Evolutionary conservation across 768 basidiomycete species (phyloP), one percentile per base, ranked within the genome.

Genomic region (Auricularia auricula-judae): DNA sequence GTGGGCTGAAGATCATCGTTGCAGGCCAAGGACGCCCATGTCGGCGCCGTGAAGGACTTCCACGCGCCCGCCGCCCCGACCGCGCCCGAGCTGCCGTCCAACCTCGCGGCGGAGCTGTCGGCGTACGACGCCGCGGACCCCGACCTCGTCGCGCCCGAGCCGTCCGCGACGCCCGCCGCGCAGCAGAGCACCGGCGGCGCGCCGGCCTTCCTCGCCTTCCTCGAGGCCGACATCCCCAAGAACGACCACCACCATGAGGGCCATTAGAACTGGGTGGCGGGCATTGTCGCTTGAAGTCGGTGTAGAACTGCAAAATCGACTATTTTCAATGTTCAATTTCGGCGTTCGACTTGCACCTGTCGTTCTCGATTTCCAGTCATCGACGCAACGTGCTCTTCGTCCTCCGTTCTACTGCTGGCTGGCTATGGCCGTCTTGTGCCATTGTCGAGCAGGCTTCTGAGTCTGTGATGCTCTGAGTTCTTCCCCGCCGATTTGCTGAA

Each of bases 11-110:
- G 29, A 29, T 29, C 29, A 29, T 29, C 29, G 29, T 29, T 29
- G 62, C 70, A 98, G 95, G 84, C 88, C 67, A 86, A 91, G 76
- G 91, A 97, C 74, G 93, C 93, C 63, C 91, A 93, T 74, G 85
- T 93, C 70, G 91, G 91, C 64, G 79, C 75, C 65, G 94, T 98
- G 66, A 97, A 96, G 78, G 72, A 83, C 62, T 96, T 88, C 82
- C 74, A 85, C 36, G 75, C 85, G 33, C 96, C 96, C 1, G 74
- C 86, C 16, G 72, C 84, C 33, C 97, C 96, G 62, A 80, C 85
- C 65, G 75, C 85, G 2, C 95, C 96, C 11, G 74, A 81, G 14
- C 80, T 97, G 60, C 92, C 94, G 62, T 73, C 80, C 61, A 88
- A 94, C 76, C 86, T 98, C 68, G 92, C 96, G n/a, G 75, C 87